These are phyloP conservation scores for Plasmodium gallinaceum DNA, from an alignment of 169 alveolate species.

Conservation along the genomic window DNA sequence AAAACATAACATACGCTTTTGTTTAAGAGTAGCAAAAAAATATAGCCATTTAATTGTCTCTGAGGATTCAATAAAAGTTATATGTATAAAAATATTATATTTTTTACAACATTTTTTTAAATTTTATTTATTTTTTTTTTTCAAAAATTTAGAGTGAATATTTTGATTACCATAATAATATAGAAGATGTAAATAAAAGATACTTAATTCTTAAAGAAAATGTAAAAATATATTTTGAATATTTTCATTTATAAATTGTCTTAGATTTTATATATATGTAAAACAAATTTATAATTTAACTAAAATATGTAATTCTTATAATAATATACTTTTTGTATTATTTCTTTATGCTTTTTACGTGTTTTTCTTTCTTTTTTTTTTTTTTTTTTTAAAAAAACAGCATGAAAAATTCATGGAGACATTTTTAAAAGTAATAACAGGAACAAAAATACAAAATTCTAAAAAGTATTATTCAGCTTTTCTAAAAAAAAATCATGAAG, in stretches of 20 bases:
- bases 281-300: too few species aligned
- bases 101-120: not conserved
- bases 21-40: slow-evolving; percentile 40
- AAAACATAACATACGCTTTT: slow-evolving; percentile 58
- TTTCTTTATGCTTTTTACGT: too few species aligned
- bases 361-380: slow-evolving; percentile 3
- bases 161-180: slow-evolving; percentile 36
- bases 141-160: slow-evolving; percentile 42
- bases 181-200: slow-evolving; percentile 34
- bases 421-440: slow-evolving; percentile 57
- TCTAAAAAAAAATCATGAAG: slow-evolving; percentile 47
- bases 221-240: slow-evolving; percentile 12
- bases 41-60: slow-evolving; percentile 51
- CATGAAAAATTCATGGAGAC: slow-evolving; percentile 72
- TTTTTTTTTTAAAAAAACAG: slow-evolving; percentile 22
- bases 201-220: slow-evolving; percentile 49
- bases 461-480: slow-evolving; percentile 63
- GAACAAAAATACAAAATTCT: slow-evolving; percentile 57
- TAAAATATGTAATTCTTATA: too few species aligned
- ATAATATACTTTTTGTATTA: too few species aligned
- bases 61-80: slow-evolving; percentile 53
- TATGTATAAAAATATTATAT: not conserved
- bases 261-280: not conserved
- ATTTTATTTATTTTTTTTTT: slow-evolving; percentile 4
- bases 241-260: not conserved